A percentile compares a stretch with the other conserved stretches of the same genome.
These are phyloP conservation scores for Phlegmacium glaucopus DNA, from an alignment of 768 basidiomycete species.

Conservation along the genomic window DNA sequence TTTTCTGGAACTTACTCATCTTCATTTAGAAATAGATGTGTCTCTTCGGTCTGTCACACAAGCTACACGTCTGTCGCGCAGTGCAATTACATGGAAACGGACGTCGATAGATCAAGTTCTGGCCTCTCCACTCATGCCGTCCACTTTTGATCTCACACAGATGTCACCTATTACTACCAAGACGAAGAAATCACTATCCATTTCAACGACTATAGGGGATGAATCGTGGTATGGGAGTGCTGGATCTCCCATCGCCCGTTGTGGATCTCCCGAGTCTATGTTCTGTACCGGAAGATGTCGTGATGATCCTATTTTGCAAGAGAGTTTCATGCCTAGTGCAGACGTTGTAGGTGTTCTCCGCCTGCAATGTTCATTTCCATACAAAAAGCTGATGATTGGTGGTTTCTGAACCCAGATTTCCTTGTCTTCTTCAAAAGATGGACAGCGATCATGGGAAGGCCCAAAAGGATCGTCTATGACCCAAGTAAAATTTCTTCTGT, in stretches of 20 bases:
- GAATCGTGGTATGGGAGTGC: background rate
- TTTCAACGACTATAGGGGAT: constrained; percentile 1
- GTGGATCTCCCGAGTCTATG: background rate
- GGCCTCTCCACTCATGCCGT: background rate
- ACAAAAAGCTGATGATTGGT: background rate
- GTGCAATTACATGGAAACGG: background rate
- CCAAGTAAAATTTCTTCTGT: too few relatives aligned
- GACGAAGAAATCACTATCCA: background rate
- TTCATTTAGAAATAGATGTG: background rate
- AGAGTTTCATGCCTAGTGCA: background rate
- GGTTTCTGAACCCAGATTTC: background rate
- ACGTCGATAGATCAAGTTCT: background rate
- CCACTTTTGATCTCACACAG: background rate
- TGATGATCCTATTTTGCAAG: background rate
- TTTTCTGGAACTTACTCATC: background rate
- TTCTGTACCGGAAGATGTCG: constrained; percentile 1
- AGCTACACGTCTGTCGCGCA: background rate
- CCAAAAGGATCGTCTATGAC: constrained; percentile 3
- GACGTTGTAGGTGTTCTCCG: too few relatives aligned
- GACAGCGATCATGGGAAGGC: background rate
- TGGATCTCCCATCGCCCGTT: background rate
- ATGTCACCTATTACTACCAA: background rate
- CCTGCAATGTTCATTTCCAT: too few relatives aligned
- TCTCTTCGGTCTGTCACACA: background rate
- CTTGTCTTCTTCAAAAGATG: constrained; percentile 4